A percentile compares a stretch with the other conserved stretches of the same genome.
phyloP scores from a whole-genome alignment of 208 protist genomes.

The Wallacemonas collosoma region DNA sequence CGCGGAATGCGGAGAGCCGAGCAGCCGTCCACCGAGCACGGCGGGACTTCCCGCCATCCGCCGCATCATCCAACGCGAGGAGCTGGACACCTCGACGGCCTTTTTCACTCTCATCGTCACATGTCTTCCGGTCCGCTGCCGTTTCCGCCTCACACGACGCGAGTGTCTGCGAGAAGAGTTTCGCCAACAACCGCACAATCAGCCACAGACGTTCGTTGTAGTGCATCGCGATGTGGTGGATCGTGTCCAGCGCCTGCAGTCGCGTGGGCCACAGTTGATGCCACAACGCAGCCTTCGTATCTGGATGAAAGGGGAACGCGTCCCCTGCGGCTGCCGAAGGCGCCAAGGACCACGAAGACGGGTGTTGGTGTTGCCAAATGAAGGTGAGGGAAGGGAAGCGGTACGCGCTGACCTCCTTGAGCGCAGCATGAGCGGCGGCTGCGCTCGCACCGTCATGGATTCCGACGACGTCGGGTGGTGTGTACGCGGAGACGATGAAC shows the following conservation, averaged over 20 bases:
- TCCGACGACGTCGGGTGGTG: not conserved
- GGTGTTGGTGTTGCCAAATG: not conserved
- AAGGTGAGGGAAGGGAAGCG: not conserved
- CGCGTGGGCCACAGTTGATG: conserved; percentile 31
- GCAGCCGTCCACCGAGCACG: not conserved
- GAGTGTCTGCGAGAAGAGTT: conserved; percentile 22
- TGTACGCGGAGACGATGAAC: conserved; percentile 20
- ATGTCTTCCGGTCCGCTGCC: not conserved
- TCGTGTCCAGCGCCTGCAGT: conserved; percentile 26
- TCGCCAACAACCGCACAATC: conserved; percentile 38
- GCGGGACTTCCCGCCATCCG: not conserved
- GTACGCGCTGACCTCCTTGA: not conserved
- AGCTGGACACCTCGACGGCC: not conserved
- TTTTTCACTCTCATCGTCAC: not conserved
- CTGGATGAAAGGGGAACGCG: not conserved
- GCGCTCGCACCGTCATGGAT: too few relatives aligned
- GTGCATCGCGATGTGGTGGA: conserved; percentile 34
- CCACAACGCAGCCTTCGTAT: conserved; percentile 2
- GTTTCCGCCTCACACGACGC: not conserved
- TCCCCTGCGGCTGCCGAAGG: too few relatives aligned
- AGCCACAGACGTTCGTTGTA: conserved; percentile 57
- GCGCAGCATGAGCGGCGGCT: too few relatives aligned
- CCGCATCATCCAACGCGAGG: not conserved
- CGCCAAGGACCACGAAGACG: not conserved
- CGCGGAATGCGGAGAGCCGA: conserved; percentile 9